Base-by-base conservation (phyloP, 768 basidiomycete genomes). In the Lyophyllum shimeji region DNA sequence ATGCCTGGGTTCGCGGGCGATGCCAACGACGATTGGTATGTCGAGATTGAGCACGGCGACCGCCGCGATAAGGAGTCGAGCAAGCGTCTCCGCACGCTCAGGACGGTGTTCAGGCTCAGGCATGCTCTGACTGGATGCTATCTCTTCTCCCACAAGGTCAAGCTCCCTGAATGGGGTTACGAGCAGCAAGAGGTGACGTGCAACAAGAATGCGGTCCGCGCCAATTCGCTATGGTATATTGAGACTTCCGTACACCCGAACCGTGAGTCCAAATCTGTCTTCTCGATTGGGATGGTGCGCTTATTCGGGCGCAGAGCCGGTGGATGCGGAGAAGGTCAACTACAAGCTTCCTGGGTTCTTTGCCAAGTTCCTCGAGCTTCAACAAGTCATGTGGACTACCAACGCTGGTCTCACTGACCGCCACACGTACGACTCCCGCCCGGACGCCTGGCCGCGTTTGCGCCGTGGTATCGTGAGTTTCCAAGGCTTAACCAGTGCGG, bases 181-280 rank as follows among this genome's bases (percentile, higher is more conserved):
- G 97, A 98, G 67, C 97, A 99, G 71, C 97, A 99, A 69, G 97
- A 99, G 67, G 97, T 99, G 50, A 98, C 97, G 0, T 99, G 97
- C 72, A 99, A 99, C 74, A 98, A 95, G 80, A 96, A 98, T 63
- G 95, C 97, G 12, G 89, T 89, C 24, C 81, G 76, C 69, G 82
- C 79, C 1, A 98, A 98, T 70, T 95, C 94, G 27, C 67, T 98
- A 57, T 98, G 97, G 97, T 93, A 83, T 63, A 76, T 98, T 40
- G 97, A 99, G 76, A 97, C 94, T 1, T 82, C 90, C 46, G 76
- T 65, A 24, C 94, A 98, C 67, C 78, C 76, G 80, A 48, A 69
- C 89, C 95, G 67, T 65, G 91, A 81, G 43, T 61, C 20, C n/a
- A n/a, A 7, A 43, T 33, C 45, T 54, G 23, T n/a, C 46, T 39